Percentiles rank a stretch among this genome's conserved stretches.
These are phyloP conservation scores for Leishmania turanica DNA, from an alignment of 208 protist species.

Conservation along the genomic window DNA sequence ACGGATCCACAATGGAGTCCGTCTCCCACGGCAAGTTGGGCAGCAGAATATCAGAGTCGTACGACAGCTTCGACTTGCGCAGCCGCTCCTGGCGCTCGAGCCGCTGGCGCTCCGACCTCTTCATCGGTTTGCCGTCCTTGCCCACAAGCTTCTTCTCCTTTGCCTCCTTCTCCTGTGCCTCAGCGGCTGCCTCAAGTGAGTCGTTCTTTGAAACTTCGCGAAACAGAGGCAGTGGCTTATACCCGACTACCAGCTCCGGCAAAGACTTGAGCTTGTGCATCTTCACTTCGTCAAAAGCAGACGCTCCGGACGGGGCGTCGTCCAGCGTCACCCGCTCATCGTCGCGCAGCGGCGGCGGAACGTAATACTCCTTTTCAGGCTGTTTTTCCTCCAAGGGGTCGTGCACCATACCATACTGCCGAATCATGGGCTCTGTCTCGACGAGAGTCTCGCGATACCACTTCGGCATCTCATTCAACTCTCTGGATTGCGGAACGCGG, in stretches of 20 bases:
- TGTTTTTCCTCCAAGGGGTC: slow-evolving; percentile 73
- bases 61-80: slow-evolving; percentile 73
- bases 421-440: slow-evolving; percentile 82
- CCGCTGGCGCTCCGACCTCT: slow-evolving; percentile 74
- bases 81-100: slow-evolving; percentile 78
- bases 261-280: slow-evolving; percentile 74
- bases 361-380: slow-evolving; percentile 61
- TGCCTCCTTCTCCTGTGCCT: slow-evolving; percentile 17
- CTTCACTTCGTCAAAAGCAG: slow-evolving; percentile 89
- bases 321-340: slow-evolving; percentile 79
- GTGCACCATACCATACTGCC: slow-evolving; percentile 72
- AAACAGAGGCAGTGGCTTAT: slow-evolving; percentile 85
- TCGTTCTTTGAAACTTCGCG: slow-evolving; percentile 60
- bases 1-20: slow-evolving; percentile 85
- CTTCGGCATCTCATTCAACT: slow-evolving; percentile 68
- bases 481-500: slow-evolving; percentile 52
- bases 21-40: slow-evolving; percentile 87
- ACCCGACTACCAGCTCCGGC: slow-evolving; percentile 82
- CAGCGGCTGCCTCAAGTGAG: slow-evolving; percentile 29
- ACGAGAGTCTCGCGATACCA: slow-evolving; percentile 85
- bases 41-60: slow-evolving; percentile 83
- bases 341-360: slow-evolving; percentile 51
- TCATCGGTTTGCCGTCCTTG: slow-evolving; percentile 44
- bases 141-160: slow-evolving; percentile 14
- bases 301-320: slow-evolving; percentile 57